Conservation (phyloP, 208 protist genomes). For the Leishmania gerbilli region DNA sequence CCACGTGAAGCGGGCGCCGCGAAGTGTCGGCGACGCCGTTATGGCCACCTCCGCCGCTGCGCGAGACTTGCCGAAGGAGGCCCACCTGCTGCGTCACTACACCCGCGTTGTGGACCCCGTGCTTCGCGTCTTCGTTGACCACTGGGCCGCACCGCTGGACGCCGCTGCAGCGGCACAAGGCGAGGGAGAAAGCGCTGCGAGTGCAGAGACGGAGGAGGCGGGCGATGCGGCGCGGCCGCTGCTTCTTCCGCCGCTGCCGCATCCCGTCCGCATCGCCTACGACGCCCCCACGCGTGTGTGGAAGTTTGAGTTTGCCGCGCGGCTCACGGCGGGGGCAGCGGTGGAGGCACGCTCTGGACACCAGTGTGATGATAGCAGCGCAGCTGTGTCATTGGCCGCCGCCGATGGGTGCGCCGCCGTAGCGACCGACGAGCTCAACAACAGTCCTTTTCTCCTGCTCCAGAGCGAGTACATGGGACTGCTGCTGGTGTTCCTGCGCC, state of each 20-base stretch:
- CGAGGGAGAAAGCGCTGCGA: background rate
- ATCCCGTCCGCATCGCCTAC: slow-evolving; percentile 30
- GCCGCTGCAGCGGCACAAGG: background rate
- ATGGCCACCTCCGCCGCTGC: background rate
- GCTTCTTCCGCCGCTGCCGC: slow-evolving; percentile 26
- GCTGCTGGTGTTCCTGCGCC: slow-evolving; percentile 74
- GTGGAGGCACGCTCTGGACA: slow-evolving; percentile 6
- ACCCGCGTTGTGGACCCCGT: slow-evolving; percentile 14
- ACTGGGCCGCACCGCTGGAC: background rate
- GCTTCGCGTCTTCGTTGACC: slow-evolving; percentile 13
- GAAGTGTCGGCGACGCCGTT: slow-evolving; percentile 23
- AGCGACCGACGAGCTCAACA: slow-evolving; percentile 32
- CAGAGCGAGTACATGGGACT: slow-evolving; percentile 74
- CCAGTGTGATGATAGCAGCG: background rate
- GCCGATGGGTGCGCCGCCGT: background rate
- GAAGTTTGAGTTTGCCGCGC: slow-evolving; percentile 41
- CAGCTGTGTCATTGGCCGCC: background rate
- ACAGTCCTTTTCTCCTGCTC: slow-evolving; percentile 47
- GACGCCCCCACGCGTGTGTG: slow-evolving; percentile 29
- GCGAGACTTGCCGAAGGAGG: slow-evolving; percentile 6
- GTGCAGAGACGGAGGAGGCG: background rate
- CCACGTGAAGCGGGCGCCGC: background rate
- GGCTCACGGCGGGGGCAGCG: slow-evolving; percentile 25
- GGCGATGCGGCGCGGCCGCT: background rate
- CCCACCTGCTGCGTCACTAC: slow-evolving; percentile 18